Base-by-base conservation (phyloP, 805 yeast species). In the Maudiozyma barnettii region DNA sequence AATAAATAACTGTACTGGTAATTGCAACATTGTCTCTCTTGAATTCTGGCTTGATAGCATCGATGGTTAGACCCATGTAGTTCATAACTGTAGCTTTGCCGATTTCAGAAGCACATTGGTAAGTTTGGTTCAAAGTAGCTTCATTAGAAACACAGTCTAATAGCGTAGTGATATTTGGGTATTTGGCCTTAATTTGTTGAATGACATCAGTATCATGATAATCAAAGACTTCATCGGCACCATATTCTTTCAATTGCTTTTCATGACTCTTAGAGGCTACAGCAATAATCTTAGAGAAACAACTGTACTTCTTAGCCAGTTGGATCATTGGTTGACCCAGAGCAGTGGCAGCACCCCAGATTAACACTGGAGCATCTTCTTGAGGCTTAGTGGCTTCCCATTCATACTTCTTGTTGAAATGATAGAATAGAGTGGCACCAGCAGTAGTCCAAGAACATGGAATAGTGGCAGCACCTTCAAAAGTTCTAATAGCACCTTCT, bases 311-410 rank as follows among this genome's bases (percentile, higher is more conserved):
- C 54, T 75, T 76, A 20, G 82, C 83, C 41, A 80, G 52, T 68
- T 84, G 90, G 46, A 81, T 73, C 10, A 79, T 77, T 21, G 68
- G 43, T 44, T 67, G 69, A 23, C 88, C 89, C 12, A 81, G 71
- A 19, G 83, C 73, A 19, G 84, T 72, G n/a, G 86, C 77, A 52
- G 84, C 90, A 57, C 83, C 82, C 81, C 82, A 78, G 41, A 80
- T 66, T 44, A 80, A 58, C 36, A 79, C 58, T 50, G 67, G 67
- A 49, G 67, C 67, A 41, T 67, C 69, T 9, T 55, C 50, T 46
- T 70, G 69, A 2, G 57, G 53, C 2, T 50, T 21, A n/a, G 45
- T 20, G 3, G 56, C 54, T 42, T 53, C 47, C 58, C 60, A 52
- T 16, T 52, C 54, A 22, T 57, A 40, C 40, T 59, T 54, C 30